A percentile compares a stretch with the other conserved stretches of the same genome.
Evolutionary conservation across 2,329 filamentous ascomycete species (phyloP).

Genomic region (Sporothrix luriei): DNA sequence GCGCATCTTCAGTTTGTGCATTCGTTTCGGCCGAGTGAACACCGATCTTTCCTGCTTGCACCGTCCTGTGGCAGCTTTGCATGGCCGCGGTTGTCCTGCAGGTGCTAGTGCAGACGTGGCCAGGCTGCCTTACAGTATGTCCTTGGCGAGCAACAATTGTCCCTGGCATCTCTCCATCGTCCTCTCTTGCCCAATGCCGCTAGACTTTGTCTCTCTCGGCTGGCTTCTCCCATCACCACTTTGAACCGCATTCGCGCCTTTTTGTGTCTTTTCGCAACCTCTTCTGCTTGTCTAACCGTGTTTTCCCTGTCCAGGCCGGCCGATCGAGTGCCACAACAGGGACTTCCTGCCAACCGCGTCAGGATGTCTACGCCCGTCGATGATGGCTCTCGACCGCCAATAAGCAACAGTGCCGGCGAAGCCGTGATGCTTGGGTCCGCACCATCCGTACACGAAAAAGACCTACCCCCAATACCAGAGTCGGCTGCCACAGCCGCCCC

Average conservation of each 20-base stretch:
- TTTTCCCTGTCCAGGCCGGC: slow-evolving; percentile 1
- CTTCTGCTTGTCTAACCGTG: neutral
- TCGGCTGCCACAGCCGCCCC: neutral
- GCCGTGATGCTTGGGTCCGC: neutral
- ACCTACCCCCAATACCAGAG: slow-evolving; percentile 36
- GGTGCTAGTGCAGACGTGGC: slow-evolving; percentile 19
- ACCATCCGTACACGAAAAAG: slow-evolving; percentile 32
- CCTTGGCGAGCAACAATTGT: neutral
- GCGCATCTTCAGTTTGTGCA: neutral
- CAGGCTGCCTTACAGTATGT: slow-evolving; percentile 27
- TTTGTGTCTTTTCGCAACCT: neutral
- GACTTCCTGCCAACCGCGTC: slow-evolving; percentile 4
- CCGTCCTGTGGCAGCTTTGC: slow-evolving; percentile 16
- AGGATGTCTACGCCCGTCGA: slow-evolving; percentile 14
- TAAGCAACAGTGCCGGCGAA: slow-evolving; percentile 8
- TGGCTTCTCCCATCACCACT: neutral
- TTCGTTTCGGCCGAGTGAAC: neutral
- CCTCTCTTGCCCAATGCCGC: neutral
- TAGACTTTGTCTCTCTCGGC: neutral
- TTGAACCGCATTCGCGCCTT: neutral
- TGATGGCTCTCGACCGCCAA: slow-evolving; percentile 25
- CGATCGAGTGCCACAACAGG: slow-evolving; percentile 17
- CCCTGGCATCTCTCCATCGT: neutral
- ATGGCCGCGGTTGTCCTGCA: slow-evolving; percentile 29
- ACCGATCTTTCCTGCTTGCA: neutral